phyloP scores from a whole-genome alignment of 2,329 filamentous ascomycete species.

The Arthrinium puccinioides region DNA sequence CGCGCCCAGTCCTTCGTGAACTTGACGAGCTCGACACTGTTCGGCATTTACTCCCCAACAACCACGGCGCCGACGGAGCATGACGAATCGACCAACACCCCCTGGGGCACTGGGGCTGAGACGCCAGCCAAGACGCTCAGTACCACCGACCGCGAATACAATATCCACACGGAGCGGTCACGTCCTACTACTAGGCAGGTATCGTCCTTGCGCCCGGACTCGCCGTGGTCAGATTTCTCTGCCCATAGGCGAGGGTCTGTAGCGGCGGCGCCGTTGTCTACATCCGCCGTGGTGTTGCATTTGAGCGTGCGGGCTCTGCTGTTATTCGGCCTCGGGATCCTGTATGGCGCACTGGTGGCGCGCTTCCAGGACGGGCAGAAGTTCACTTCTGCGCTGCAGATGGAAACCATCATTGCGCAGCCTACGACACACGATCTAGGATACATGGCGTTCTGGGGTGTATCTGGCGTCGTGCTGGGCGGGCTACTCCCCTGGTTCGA shows the following conservation, averaged over 20 bases:
- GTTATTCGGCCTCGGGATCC: conserved; percentile 71
- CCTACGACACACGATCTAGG: conserved; percentile 40
- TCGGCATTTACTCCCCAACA: conserved; percentile 78
- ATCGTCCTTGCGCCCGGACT: conserved; percentile 20
- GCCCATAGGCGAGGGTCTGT: too few relatives aligned
- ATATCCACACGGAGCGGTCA: conserved; percentile 12
- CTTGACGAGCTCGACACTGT: conserved; percentile 80
- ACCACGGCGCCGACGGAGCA: conserved; percentile 32
- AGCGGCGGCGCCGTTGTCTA: conserved; percentile 17
- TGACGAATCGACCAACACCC: conserved; percentile 54
- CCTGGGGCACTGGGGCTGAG: conserved; percentile 72
- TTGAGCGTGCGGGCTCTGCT: conserved; percentile 51
- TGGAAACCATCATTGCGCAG: conserved; percentile 32
- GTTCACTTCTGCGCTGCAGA: conserved; percentile 54
- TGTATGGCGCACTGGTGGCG: conserved; percentile 76
- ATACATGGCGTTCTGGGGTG: conserved; percentile 77
- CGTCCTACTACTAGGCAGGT: conserved; percentile 28
- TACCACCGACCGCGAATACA: conserved; percentile 18
- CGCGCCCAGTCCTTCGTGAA: conserved; percentile 76
- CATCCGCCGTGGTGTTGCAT: conserved; percentile 34
- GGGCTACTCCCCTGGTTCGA: conserved; percentile 81
- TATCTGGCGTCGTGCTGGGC: conserved; percentile 70
- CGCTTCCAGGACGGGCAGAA: conserved; percentile 66
- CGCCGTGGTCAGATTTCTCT: conserved; percentile 1
- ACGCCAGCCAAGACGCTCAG: conserved; percentile 48